Base-by-base conservation (phyloP, 441 rosid genomes). In the Euphorbia celastroides region DNA sequence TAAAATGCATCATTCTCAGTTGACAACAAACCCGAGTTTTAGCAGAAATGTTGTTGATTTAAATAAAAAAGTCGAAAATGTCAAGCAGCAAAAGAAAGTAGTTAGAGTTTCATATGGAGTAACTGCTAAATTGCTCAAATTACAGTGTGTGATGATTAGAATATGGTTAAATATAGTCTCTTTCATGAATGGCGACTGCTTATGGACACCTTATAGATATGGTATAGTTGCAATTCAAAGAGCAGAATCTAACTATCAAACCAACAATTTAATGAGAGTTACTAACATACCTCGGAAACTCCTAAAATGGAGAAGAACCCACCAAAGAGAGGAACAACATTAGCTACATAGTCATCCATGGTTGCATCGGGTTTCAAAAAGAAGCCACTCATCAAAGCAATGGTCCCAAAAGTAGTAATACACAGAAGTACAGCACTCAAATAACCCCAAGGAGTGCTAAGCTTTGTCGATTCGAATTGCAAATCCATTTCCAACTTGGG, bases 391-490 rank as follows among this genome's bases (percentile, higher is more conserved):
- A 84, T 90, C 19, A 88, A 71, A 57, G 96, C 92, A 67, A 90
- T 83, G 2, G 97, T 90, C 70, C 97, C 97, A 67, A 93, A 88
- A 70, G 96, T 93, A 7, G 96, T 57, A 42, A 90, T 93, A 58
- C 92, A 83, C 57, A 93, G 78, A 14, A 41, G 34, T 36, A 84
- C 65, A 42, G 96, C 81, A 28, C 84, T 82, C 20, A 90, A 4
- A 57, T 93, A 93, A 30, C 98, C 98, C 90, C 79, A 87, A 25
- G 94, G 89, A 64, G 96, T 93, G 81, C 94, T 90, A 65, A 93
- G 78, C 74, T 83, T 83, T 57, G 88, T 84, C 14, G 79, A 79
- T 63, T 93, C 97, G 50, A 86, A 88, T 57, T 93, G 83, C 23
- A 88, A 86, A 62, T 90, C 97, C 34, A 90, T 90, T 28, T 93